A percentile compares a stretch with the other conserved stretches of the same genome.
Evolutionary conservation across 2,329 filamentous ascomycete genomes (phyloP).

Genomic region (Didymella pinodella): DNA sequence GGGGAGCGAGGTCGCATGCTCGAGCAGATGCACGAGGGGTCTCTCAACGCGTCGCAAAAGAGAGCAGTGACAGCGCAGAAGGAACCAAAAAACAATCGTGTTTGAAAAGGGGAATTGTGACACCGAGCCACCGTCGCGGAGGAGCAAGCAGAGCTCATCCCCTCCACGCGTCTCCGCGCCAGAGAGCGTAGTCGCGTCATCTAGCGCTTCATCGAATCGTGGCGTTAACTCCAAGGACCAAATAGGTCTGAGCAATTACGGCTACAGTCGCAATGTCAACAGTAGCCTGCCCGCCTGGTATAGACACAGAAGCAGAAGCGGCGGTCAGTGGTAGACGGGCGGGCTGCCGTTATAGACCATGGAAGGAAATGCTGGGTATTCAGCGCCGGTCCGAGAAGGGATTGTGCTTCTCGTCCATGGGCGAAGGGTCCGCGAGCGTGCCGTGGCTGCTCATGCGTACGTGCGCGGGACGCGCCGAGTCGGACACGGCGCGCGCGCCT

Average conservation of each 20-base stretch:
- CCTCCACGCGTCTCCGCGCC: constrained; percentile 44
- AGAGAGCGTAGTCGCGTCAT: constrained; percentile 43
- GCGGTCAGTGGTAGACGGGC: constrained; percentile 52
- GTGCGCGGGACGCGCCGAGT: constrained; percentile 54
- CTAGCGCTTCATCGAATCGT: constrained; percentile 23
- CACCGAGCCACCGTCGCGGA: constrained; percentile 48
- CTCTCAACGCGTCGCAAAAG: constrained; percentile 37
- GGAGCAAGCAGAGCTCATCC: constrained; percentile 50
- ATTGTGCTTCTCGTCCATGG: constrained; percentile 47
- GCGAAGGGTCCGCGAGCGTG: constrained; percentile 54
- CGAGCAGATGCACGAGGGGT: constrained; percentile 23
- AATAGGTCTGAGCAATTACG: constrained; percentile 55
- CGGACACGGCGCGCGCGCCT: constrained; percentile 52
- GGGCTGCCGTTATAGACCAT: constrained; percentile 43
- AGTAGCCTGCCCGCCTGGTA: constrained; percentile 32
- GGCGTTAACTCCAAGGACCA: constrained; percentile 47
- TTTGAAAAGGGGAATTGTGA: constrained; percentile 37
- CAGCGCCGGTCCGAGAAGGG: constrained; percentile 43
- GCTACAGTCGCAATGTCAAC: constrained; percentile 46
- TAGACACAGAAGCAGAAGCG: constrained; percentile 57
- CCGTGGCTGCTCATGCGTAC: constrained; percentile 57
- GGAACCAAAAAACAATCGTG: constrained; percentile 44
- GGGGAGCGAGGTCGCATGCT: constrained; percentile 24
- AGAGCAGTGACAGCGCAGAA: constrained; percentile 48
- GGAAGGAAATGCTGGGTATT: constrained; percentile 14